A percentile compares a stretch with the other conserved stretches of the same genome.
phyloP scores from a whole-genome alignment of 1,139 yeast species.

The Petasospora rhodanensis region DNA sequence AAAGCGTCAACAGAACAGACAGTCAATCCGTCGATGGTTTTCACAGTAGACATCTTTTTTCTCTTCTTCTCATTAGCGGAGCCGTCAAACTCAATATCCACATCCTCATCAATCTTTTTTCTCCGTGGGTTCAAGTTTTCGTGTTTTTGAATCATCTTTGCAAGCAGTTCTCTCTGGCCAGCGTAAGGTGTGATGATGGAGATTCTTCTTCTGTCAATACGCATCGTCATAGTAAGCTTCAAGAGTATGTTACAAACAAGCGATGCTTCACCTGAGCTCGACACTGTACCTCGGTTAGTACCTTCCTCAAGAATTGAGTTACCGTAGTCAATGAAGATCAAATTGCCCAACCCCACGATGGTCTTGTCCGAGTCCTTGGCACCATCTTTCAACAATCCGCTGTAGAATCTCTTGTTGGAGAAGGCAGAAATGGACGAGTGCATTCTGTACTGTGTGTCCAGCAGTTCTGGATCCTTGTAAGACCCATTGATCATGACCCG shows the following conservation, averaged over 20 bases:
- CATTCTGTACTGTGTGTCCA: slow-evolving; percentile 72
- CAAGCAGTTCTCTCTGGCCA: slow-evolving; percentile 63
- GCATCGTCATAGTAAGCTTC: slow-evolving; percentile 49
- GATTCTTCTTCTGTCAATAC: slow-evolving; percentile 45
- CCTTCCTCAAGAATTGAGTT: slow-evolving; percentile 43
- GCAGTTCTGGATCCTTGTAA: slow-evolving; percentile 57
- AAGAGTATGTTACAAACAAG: slow-evolving; percentile 43
- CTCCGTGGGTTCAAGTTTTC: slow-evolving; percentile 59
- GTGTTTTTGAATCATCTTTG: slow-evolving; percentile 45
- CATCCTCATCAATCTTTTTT: slow-evolving; percentile 36
- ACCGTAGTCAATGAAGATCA: slow-evolving; percentile 30
- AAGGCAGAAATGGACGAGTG: slow-evolving; percentile 55
- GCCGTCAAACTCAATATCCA: slow-evolving; percentile 51
- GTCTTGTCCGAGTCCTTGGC: slow-evolving; percentile 34
- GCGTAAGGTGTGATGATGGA: slow-evolving; percentile 72
- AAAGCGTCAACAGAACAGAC: slow-evolving; percentile 66
- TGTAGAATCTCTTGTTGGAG: slow-evolving; percentile 46
- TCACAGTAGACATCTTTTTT: too few species aligned
- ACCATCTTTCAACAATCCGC: slow-evolving; percentile 1
- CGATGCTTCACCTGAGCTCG: slow-evolving; percentile 48
- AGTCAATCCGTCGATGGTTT: slow-evolving; percentile 59
- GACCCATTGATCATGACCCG: slow-evolving; percentile 53
- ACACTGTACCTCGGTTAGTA: slow-evolving; percentile 40
- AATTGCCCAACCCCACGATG: slow-evolving; percentile 24
- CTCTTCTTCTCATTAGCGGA: slow-evolving; percentile 33